Conservation (phyloP, 225 moss, liverwort and hornwort genomes). For the Bryoerythrophyllum caledonicum region DNA sequence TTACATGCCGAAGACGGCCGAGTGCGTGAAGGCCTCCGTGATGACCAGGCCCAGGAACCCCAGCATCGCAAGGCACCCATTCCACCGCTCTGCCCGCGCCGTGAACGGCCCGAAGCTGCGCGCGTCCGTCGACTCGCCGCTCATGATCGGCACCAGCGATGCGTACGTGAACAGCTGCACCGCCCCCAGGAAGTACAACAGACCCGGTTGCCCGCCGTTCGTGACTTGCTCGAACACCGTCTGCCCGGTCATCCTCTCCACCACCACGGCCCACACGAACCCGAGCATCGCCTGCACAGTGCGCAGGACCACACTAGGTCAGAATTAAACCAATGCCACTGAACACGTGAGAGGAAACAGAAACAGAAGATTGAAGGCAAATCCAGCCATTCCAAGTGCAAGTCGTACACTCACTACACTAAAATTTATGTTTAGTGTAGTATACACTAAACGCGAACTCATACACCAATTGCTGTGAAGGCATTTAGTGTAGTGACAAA, state of each 20-base stretch:
- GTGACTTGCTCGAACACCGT: not conserved
- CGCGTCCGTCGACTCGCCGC: slow-evolving; percentile 14
- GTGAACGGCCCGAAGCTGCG: slow-evolving; percentile 4
- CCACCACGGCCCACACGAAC: not conserved
- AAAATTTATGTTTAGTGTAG: no score
- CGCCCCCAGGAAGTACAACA: not conserved
- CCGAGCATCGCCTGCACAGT: not conserved
- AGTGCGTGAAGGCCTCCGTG: slow-evolving; percentile 13
- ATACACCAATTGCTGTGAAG: no score
- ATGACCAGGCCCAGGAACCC: not conserved
- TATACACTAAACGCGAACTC: no score
- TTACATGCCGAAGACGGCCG: slow-evolving; percentile 2
- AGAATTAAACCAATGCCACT: not conserved
- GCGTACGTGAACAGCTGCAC: slow-evolving; percentile 16
- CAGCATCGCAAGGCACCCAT: no score
- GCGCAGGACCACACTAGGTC: accelerated
- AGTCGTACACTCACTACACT: not conserved
- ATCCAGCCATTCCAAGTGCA: not conserved
- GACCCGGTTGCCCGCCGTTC: not conserved
- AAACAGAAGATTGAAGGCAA: not conserved
- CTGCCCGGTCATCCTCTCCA: not conserved
- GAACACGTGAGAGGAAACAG: not conserved
- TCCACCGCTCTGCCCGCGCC: no score
- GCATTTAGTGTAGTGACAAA: no score
- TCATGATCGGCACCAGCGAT: slow-evolving; percentile 15